A percentile compares a stretch with the other conserved stretches of the same genome.
Conservation (phyloP, 345 rosid species). For the Citrus cavaleriei region DNA sequence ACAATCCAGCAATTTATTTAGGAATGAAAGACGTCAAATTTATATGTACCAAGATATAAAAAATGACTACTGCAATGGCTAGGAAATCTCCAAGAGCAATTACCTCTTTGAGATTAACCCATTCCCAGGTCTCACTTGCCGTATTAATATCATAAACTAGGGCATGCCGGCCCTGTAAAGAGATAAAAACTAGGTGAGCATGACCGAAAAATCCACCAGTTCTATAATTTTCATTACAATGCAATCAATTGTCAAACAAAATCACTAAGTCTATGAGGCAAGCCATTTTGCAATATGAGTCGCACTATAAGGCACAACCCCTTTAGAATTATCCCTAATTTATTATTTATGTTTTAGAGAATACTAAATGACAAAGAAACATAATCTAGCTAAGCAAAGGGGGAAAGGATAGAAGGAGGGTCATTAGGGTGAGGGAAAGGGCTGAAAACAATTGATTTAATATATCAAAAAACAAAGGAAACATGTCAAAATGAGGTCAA, state of each 20-base stretch:
- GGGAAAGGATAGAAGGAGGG: not conserved
- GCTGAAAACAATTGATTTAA: not conserved
- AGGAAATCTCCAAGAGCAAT: not conserved
- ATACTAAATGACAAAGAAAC: not conserved
- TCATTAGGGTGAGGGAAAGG: no score
- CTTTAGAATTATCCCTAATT: not conserved
- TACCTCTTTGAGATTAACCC: slow-evolving; percentile 97
- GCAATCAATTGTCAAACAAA: not conserved
- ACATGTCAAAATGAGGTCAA: not conserved
- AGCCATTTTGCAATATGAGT: not conserved
- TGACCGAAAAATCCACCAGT: not conserved
- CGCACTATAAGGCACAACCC: not conserved
- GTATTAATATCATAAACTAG: slow-evolving; percentile 77
- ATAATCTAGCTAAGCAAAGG: not conserved
- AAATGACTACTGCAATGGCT: not conserved
- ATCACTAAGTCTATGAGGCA: not conserved
- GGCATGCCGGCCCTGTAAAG: slow-evolving; percentile 80
- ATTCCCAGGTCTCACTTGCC: slow-evolving; percentile 81
- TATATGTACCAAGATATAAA: not conserved
- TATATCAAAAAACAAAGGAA: not conserved
- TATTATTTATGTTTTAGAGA: not conserved
- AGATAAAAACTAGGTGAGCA: slow-evolving; percentile 16
- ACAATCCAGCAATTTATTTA: not conserved
- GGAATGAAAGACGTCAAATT: not conserved
- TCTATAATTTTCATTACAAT: not conserved